Conservation (phyloP, 495 filamentous ascomycete genomes). For the Penicillium canescens region DNA sequence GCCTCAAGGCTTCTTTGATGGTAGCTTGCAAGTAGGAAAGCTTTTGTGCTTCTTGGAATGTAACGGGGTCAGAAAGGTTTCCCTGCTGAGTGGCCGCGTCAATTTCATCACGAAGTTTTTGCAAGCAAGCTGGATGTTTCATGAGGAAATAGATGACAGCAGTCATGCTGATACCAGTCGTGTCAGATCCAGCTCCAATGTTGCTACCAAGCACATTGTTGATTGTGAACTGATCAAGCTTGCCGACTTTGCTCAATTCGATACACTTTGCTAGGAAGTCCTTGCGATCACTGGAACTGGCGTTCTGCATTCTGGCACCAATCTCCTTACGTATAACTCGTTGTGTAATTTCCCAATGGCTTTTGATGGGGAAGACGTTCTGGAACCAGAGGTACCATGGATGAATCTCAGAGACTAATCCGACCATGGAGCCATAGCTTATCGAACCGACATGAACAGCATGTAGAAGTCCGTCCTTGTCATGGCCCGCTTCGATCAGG, state of each 20-base stretch:
- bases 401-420: not conserved
- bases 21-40: constrained; percentile 36
- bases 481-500: not conserved
- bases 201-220: constrained; percentile 26
- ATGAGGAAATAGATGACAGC: constrained; percentile 29
- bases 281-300: not conserved
- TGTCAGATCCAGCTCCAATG: constrained; percentile 35
- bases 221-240: constrained; percentile 50
- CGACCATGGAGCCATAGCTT: not conserved
- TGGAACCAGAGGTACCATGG: not conserved
- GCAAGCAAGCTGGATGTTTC: constrained; percentile 15
- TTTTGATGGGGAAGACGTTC: not conserved
- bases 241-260: not conserved
- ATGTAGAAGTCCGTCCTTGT: not conserved
- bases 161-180: constrained; percentile 23
- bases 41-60: constrained; percentile 22
- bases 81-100: constrained; percentile 10
- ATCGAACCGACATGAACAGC: not conserved
- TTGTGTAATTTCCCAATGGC: not conserved
- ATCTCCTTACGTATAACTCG: not conserved
- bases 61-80: constrained; percentile 14
- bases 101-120: constrained; percentile 28
- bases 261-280: not conserved
- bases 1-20: constrained; percentile 50
- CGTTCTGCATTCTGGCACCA: not conserved